Evolutionary conservation across 2,329 filamentous ascomycete species (phyloP).

Genomic region (Berkeleyomyces basicola): DNA sequence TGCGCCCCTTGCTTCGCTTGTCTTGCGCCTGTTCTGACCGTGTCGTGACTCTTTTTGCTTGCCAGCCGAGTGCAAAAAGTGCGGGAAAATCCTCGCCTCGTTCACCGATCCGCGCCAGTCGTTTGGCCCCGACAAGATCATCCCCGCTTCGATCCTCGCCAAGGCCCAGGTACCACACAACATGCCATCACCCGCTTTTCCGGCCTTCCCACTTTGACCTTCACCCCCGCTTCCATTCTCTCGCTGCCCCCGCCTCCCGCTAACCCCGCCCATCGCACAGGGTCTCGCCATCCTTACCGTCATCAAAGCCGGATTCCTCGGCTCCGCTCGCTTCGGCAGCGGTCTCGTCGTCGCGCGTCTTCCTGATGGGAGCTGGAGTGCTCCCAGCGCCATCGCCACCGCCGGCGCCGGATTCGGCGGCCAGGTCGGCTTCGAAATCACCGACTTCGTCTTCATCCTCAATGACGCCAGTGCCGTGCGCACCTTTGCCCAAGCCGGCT

Average conservation of each 20-base stretch:
- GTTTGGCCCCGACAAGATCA: conserved; percentile 93
- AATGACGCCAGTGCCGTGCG: conserved; percentile 82
- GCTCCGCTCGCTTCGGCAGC: conserved; percentile 65
- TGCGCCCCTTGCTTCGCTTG: not conserved
- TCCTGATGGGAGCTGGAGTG: conserved; percentile 63
- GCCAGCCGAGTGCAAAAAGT: conserved; percentile 91
- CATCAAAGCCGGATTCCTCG: conserved; percentile 74
- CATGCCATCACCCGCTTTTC: not conserved
- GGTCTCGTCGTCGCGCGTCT: conserved; percentile 69
- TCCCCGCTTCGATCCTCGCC: conserved; percentile 74
- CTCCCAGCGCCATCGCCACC: conserved; percentile 65
- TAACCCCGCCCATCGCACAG: conserved; percentile 20
- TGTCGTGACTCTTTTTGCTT: not conserved
- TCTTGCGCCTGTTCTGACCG: not conserved
- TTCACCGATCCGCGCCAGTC: conserved; percentile 89
- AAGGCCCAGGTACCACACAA: conserved; percentile 59
- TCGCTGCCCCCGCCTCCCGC: not conserved
- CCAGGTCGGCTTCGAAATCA: conserved; percentile 75
- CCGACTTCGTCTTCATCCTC: conserved; percentile 94
- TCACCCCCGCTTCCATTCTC: not conserved
- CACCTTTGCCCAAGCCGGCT: conserved; percentile 84
- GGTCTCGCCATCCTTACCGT: conserved; percentile 76
- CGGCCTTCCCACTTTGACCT: not conserved
- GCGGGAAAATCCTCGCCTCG: conserved; percentile 82
- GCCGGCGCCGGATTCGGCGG: conserved; percentile 70